Evolutionary conservation across 1,284 basidiomycete genomes (phyloP).

Genomic region (Ganoderma leucocontextum): DNA sequence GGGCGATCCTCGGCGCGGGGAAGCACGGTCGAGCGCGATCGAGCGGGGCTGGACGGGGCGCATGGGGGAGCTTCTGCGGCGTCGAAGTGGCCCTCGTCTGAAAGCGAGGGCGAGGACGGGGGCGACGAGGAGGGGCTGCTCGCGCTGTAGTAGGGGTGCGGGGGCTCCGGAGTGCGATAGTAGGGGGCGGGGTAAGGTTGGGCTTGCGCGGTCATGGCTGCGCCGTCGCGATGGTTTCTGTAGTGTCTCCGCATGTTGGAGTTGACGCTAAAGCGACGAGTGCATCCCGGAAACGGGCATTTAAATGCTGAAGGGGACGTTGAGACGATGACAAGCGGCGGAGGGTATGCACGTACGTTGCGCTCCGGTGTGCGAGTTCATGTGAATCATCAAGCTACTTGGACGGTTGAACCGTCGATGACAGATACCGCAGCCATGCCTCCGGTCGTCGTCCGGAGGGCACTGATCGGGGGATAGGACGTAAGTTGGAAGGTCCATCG

Average conservation of each 20-base stretch:
- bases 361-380: constrained; percentile 82
- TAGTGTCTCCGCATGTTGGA: constrained; percentile 84
- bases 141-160: constrained; percentile 18
- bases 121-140: constrained; percentile 27
- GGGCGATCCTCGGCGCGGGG: constrained; percentile 19
- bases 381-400: constrained; percentile 77
- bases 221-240: constrained; percentile 60
- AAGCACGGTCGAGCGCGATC: constrained; percentile 9
- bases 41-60: neutral
- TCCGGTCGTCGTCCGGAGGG: constrained; percentile 48
- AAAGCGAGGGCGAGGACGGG: constrained; percentile 23
- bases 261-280: constrained; percentile 79
- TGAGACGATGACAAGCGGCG: constrained; percentile 14
- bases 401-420: constrained; percentile 79
- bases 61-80: neutral
- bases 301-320: constrained; percentile 60
- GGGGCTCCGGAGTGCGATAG: constrained; percentile 16
- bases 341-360: constrained; percentile 59
- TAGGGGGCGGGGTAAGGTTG: constrained; percentile 5
- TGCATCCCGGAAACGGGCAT: constrained; percentile 78
- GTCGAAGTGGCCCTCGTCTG: constrained; percentile 11
- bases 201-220: constrained; percentile 6
- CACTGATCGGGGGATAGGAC: constrained; percentile 29
- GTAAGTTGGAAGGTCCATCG: constrained; percentile 24
- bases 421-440: constrained; percentile 72